Evolutionary conservation across 495 filamentous ascomycete genomes (phyloP).

Genomic region (Penicillium lagena): DNA sequence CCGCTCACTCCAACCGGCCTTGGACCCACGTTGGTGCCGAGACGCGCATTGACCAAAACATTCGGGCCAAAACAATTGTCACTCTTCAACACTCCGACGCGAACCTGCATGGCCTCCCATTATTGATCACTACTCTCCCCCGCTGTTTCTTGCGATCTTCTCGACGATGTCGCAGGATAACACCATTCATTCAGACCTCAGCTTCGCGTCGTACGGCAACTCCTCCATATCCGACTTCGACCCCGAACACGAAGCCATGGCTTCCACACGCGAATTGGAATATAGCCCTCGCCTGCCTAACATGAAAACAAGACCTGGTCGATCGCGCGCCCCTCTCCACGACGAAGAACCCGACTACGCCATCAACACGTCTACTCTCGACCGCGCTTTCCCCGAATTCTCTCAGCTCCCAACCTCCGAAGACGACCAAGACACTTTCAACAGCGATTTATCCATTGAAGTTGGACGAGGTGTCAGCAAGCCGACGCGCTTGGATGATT

Average conservation of each 20-base stretch:
- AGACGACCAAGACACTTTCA: slow-evolving; percentile 24
- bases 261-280: slow-evolving; percentile 43
- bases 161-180: slow-evolving; percentile 29
- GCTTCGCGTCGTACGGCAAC: slow-evolving; percentile 23
- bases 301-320: slow-evolving; percentile 23
- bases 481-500: slow-evolving; percentile 31
- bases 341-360: slow-evolving; percentile 40
- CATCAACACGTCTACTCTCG: slow-evolving; percentile 59
- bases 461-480: slow-evolving; percentile 36
- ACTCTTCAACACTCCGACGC: background rate
- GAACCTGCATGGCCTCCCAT: background rate
- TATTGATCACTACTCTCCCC: slow-evolving; percentile 2
- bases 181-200: slow-evolving; percentile 15
- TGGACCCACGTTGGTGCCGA: slow-evolving; percentile 5
- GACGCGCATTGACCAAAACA: slow-evolving; percentile 10
- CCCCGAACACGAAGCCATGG: slow-evolving; percentile 45
- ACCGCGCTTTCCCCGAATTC: slow-evolving; percentile 58
- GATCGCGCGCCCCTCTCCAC: slow-evolving; percentile 10
- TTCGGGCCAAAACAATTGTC: slow-evolving; percentile 8
- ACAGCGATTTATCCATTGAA: slow-evolving; percentile 37
- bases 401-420: slow-evolving; percentile 37
- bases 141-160: background rate
- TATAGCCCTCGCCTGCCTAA: slow-evolving; percentile 31
- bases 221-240: slow-evolving; percentile 42
- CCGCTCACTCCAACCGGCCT: background rate